Percentiles rank a stretch among this genome's conserved stretches.
phyloP scores from a whole-genome alignment of 768 basidiomycete genomes.

The Kwoniella mangroviensis region DNA sequence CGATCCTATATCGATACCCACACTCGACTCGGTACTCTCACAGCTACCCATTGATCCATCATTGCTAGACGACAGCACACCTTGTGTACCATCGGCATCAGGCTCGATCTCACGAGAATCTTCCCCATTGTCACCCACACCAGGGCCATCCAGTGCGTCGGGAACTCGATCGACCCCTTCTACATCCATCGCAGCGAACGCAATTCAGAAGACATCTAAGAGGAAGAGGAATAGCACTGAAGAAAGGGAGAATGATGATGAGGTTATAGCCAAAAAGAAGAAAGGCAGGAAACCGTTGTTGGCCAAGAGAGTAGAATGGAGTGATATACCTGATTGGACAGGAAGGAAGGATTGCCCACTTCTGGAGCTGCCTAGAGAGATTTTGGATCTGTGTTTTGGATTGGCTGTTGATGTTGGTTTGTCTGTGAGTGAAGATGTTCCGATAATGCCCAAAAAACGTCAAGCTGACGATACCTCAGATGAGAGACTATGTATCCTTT shows the following conservation, averaged over 20 bases:
- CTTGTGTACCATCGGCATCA: too few relatives aligned
- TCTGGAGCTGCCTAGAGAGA: conserved; percentile 23
- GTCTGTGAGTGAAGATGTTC: not conserved
- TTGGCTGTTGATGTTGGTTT: conserved; percentile 13
- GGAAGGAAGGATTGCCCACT: conserved; percentile 25
- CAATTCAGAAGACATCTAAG: not conserved
- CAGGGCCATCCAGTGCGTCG: not conserved
- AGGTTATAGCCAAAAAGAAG: not conserved
- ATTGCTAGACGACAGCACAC: too few relatives aligned
- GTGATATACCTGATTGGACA: conserved; percentile 36
- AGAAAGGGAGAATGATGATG: not conserved
- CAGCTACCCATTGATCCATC: too few relatives aligned
- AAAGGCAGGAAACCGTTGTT: not conserved
- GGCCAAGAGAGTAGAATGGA: conserved; percentile 20
- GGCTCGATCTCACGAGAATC: too few relatives aligned
- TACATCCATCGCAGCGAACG: not conserved
- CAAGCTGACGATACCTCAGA: conserved; percentile 15
- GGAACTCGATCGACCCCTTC: too few relatives aligned
- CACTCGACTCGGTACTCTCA: too few relatives aligned
- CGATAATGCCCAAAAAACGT: not conserved
- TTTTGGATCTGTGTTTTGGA: conserved; percentile 29
- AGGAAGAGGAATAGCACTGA: not conserved
- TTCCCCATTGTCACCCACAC: not conserved
- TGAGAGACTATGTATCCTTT: conserved; percentile 36
- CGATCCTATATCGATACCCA: too few relatives aligned